These are phyloP conservation scores for Globisporangium orthogonon DNA, from an alignment of 352 stramenopile genomes.

Conservation along the genomic window DNA sequence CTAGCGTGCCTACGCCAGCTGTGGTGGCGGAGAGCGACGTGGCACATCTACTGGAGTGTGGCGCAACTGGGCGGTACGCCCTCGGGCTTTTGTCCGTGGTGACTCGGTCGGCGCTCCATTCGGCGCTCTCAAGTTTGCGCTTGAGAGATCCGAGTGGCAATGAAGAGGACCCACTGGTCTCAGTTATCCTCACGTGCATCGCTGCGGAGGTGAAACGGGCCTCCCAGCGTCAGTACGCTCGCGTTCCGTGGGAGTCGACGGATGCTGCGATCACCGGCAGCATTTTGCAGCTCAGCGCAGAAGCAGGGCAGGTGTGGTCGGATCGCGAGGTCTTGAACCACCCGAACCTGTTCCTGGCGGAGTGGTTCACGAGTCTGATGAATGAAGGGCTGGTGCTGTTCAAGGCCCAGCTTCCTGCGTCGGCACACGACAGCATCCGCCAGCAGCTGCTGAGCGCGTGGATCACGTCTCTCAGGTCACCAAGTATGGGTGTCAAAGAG, in stretches of 20 bases:
- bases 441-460: constrained; percentile 74
- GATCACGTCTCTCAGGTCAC: constrained; percentile 76
- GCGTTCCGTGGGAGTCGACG: constrained; percentile 77
- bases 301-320: constrained; percentile 66
- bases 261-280: constrained; percentile 63
- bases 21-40: constrained; percentile 31
- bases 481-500: constrained; percentile 84
- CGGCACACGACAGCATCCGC: constrained; percentile 44
- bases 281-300: constrained; percentile 64
- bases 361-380: constrained; percentile 80
- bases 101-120: constrained; percentile 36
- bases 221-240: constrained; percentile 71
- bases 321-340: constrained; percentile 79
- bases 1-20: constrained; percentile 18
- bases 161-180: constrained; percentile 29
- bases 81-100: constrained; percentile 44
- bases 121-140: constrained; percentile 18
- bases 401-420: constrained; percentile 30
- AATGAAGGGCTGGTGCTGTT: constrained; percentile 47
- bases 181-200: constrained; percentile 53
- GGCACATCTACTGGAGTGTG: constrained; percentile 47
- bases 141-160: constrained; percentile 7
- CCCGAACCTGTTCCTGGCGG: constrained; percentile 80
- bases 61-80: constrained; percentile 48
- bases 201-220: constrained; percentile 54